phyloP scores from a whole-genome alignment of 768 basidiomycete species.

The Pisolithus marmoratus region DNA sequence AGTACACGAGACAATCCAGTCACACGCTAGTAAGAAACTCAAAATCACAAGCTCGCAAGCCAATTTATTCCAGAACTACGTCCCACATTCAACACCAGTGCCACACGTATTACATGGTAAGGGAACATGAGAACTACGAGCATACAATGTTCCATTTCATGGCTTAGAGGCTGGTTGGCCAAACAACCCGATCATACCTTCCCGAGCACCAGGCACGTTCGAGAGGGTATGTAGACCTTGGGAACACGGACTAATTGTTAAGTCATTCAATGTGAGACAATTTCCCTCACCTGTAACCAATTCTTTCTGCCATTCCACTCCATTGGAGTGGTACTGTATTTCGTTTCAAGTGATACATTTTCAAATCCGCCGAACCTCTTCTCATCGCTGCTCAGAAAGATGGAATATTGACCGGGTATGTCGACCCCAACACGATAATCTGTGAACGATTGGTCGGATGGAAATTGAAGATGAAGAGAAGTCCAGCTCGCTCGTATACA shows the following conservation, averaged over 20 bases:
- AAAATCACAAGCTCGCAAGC: too few relatives aligned
- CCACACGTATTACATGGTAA: too few relatives aligned
- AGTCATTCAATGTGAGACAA: not conserved
- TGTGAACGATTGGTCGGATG: slow-evolving; percentile 85
- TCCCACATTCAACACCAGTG: too few relatives aligned
- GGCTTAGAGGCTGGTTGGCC: too few relatives aligned
- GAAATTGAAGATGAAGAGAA: slow-evolving; percentile 98
- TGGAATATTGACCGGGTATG: slow-evolving; percentile 74
- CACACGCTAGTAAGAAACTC: too few relatives aligned
- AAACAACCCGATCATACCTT: slow-evolving; percentile 1
- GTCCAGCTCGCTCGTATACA: slow-evolving; percentile 88
- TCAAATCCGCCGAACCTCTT: slow-evolving; percentile 86
- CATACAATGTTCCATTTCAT: too few relatives aligned
- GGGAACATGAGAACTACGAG: too few relatives aligned
- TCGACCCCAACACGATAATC: slow-evolving; percentile 95
- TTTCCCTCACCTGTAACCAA: slow-evolving; percentile 64
- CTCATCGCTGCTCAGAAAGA: slow-evolving; percentile 82
- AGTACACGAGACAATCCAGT: not conserved
- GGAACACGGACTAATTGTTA: slow-evolving; percentile 1
- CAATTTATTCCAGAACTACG: too few relatives aligned
- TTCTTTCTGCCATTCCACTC: slow-evolving; percentile 94
- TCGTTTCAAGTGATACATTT: slow-evolving; percentile 58
- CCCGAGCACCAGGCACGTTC: slow-evolving; percentile 26
- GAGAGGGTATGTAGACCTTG: slow-evolving; percentile 28
- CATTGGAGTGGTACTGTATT: slow-evolving; percentile 76